Evolutionary conservation across 768 basidiomycete genomes (phyloP).

Genomic region (Psilocybe azurescens): DNA sequence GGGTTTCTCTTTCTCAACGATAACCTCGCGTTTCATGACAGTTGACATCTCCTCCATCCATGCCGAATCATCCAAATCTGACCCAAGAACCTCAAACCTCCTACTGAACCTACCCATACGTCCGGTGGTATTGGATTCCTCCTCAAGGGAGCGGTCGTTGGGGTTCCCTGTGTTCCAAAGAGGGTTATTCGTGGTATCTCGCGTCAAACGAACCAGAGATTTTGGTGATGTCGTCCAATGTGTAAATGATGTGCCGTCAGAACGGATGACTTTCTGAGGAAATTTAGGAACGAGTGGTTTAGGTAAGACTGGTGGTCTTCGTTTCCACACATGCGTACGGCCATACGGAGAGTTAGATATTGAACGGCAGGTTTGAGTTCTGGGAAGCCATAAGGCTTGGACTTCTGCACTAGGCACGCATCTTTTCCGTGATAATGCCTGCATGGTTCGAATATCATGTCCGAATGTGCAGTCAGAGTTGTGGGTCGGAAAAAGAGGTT

Average conservation of each 20-base stretch:
- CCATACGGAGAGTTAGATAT: conserved; percentile 84
- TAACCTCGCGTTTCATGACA: conserved; percentile 26
- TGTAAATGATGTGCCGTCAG: conserved; percentile 87
- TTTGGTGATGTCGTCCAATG: conserved; percentile 91
- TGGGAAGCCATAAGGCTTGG: conserved; percentile 3
- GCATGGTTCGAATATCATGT: conserved; percentile 8
- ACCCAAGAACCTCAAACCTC: conserved; percentile 56
- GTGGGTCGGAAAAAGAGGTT: conserved; percentile 15
- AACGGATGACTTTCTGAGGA: conserved; percentile 83
- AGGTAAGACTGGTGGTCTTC: conserved; percentile 69
- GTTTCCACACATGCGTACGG: conserved; percentile 82
- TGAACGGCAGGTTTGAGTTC: conserved; percentile 21
- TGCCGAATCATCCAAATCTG: conserved; percentile 26
- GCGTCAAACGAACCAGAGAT: conserved; percentile 74
- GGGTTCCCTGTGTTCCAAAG: conserved; percentile 77
- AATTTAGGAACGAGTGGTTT: conserved; percentile 87
- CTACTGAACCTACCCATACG: conserved; percentile 82
- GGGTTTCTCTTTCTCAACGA: conserved; percentile 22
- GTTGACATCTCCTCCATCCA: conserved; percentile 34
- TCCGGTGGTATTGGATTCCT: conserved; percentile 75
- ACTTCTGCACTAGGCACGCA: conserved; percentile 10
- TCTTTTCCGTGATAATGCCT: conserved; percentile 17
- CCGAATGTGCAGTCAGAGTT: neutral
- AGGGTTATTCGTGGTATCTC: conserved; percentile 90
- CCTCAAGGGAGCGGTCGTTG: conserved; percentile 58